These are phyloP conservation scores for Sporothrix humicola DNA, from an alignment of 2,329 filamentous ascomycete genomes.

Conservation along the genomic window DNA sequence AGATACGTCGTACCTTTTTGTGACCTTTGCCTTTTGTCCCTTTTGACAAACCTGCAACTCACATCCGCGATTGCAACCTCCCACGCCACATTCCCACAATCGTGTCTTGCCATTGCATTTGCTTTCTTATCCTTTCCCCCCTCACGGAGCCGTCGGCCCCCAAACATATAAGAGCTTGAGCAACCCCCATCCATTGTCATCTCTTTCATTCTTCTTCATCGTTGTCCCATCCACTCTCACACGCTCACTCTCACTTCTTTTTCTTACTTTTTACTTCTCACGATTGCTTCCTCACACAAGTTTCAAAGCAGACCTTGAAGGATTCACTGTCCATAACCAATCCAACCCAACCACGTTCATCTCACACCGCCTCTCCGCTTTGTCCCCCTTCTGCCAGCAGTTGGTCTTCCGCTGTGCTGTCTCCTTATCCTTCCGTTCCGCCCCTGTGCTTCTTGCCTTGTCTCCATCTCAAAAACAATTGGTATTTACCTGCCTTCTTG, in stretches of 20 bases:
- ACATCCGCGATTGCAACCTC: background rate
- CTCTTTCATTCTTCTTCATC: background rate
- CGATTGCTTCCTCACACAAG: background rate
- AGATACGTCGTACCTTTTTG: background rate
- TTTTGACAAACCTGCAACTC: background rate
- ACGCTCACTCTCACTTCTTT: background rate
- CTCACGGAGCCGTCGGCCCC: background rate
- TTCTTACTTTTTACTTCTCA: background rate
- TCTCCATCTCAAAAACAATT: background rate
- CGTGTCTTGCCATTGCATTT: background rate
- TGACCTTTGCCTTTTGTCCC: background rate
- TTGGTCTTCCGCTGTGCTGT: background rate
- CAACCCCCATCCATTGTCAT: conserved; percentile 1
- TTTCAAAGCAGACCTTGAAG: conserved; percentile 1
- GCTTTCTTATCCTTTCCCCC: background rate
- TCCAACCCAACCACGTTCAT: conserved; percentile 16
- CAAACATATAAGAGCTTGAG: conserved; percentile 15
- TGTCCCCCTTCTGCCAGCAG: background rate
- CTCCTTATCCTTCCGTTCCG: background rate
- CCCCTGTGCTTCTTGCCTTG: background rate
- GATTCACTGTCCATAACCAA: conserved; percentile 4
- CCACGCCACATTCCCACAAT: conserved; percentile 20
- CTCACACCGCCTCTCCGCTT: conserved; percentile 26
- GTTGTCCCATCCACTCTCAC: background rate
- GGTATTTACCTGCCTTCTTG: background rate